These are phyloP conservation scores for Cardamine occulta DNA, from an alignment of 345 rosid genomes.

Conservation along the genomic window DNA sequence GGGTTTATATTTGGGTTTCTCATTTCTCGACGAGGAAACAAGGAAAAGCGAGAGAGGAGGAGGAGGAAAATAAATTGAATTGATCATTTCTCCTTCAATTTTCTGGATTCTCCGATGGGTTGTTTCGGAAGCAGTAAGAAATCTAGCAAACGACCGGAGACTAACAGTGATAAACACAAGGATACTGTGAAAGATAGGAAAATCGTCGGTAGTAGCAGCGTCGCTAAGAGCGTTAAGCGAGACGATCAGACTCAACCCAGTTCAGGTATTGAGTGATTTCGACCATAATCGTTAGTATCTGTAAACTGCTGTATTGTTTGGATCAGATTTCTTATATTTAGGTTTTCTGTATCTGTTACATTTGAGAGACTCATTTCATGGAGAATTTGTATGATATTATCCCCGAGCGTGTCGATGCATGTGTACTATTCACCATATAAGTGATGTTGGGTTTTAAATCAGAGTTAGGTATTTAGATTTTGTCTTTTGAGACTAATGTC, in stretches of 20 bases:
- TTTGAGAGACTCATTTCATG: not conserved
- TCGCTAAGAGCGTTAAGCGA: slow-evolving; percentile 34
- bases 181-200: slow-evolving; percentile 28
- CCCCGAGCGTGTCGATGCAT: slow-evolving; percentile 31
- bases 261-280: slow-evolving; percentile 48
- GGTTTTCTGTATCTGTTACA: slow-evolving; percentile 24
- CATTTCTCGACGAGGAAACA: slow-evolving; percentile 2
- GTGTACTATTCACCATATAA: slow-evolving; percentile 23
- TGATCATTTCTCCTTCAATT: slow-evolving; percentile 2
- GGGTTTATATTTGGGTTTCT: slow-evolving; percentile 28
- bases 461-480: slow-evolving; percentile 31
- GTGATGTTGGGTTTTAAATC: slow-evolving; percentile 17
- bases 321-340: not conserved
- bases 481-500: slow-evolving; percentile 32
- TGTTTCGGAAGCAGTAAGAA: slow-evolving; percentile 61
- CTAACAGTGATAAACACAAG: slow-evolving; percentile 12
- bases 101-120: slow-evolving; percentile 53
- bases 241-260: slow-evolving; percentile 48
- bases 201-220: slow-evolving; percentile 16
- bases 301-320: not conserved
- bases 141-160: slow-evolving; percentile 52
- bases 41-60: not conserved
- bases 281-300: not conserved
- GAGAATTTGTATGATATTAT: not conserved
- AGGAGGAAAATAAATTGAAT: not conserved